phyloP scores from a whole-genome alignment of 1,139 yeast species.

The Candida tetrigidarum region DNA sequence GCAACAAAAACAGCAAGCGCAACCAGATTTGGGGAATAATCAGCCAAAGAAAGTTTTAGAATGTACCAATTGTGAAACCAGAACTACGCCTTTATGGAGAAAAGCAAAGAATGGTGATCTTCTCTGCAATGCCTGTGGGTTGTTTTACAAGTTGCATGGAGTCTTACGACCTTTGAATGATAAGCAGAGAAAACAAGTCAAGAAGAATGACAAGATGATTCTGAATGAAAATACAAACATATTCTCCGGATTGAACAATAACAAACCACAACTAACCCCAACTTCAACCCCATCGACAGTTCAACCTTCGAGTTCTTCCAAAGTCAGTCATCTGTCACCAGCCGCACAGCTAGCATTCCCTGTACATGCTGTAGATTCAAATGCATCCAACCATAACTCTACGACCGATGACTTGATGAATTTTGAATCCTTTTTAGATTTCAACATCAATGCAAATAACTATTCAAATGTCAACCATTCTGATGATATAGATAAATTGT shows the following conservation, averaged over 20 bases:
- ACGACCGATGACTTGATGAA: slow-evolving; percentile 16
- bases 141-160: slow-evolving; percentile 50
- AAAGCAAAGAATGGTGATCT: slow-evolving; percentile 48
- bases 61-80: slow-evolving; percentile 50
- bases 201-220: slow-evolving; percentile 24
- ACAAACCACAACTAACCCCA: slow-evolving; percentile 2
- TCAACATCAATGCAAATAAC: slow-evolving; percentile 12
- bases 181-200: slow-evolving; percentile 12
- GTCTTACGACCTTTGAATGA: slow-evolving; percentile 44
- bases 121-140: slow-evolving; percentile 53
- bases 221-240: slow-evolving; percentile 28
- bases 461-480: slow-evolving; percentile 12
- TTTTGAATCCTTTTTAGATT: slow-evolving; percentile 19
- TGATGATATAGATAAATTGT: slow-evolving; percentile 48
- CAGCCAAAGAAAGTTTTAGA: slow-evolving; percentile 32
- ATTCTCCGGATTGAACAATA: slow-evolving; percentile 25
- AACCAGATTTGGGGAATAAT: not conserved
- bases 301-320: not conserved
- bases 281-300: not conserved
- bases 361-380: too few species aligned
- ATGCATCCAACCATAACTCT: slow-evolving; percentile 12
- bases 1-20: slow-evolving; percentile 2
- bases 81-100: slow-evolving; percentile 53
- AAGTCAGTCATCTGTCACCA: not conserved
- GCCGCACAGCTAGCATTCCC: not conserved